Base-by-base conservation (phyloP, 306 rosid species). In the Hippophae gyantsensis region DNA sequence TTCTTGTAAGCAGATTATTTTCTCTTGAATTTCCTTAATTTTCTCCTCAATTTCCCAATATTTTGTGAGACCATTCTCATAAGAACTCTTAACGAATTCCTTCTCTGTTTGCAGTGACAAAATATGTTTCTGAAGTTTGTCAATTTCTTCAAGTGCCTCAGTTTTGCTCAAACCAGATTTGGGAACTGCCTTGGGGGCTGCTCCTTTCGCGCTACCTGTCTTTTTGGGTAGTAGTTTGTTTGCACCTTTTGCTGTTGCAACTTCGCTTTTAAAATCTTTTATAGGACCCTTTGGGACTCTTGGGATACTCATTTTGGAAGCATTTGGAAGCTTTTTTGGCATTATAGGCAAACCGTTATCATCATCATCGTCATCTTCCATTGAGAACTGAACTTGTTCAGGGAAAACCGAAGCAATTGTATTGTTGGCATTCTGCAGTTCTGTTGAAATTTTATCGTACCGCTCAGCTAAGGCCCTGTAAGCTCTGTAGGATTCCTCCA, bases 401-500 rank as follows among this genome's bases (percentile, higher is more conserved):
- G 99, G 99, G 61, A 78, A 93, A 65, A 75, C 82, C 55, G 90
- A 73, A 69, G 99, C 99, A 63, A 93, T 86, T n/a, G 94, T 84
- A 74, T 67, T 88, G 79, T 93, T 93, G 69, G 99, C 99, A 67
- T 89, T 93, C 57, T 93, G 99, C 54, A 93, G 78, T 82, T 93
- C 99, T 10, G 78, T 93, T 59, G 99, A 93, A 70, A 93, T 66
- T 77, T 93, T 95, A 56, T 93, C 99, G 10, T 93, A 93, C 57
- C 99, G 73, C 61, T 93, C 99, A 6, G 97, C 99, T 61, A 93
- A 82, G 62, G 97, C 80, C 62, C 95, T 80, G 64, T 93, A 89
- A 60, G 90, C 95, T 71, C 82, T 77, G 73, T 73, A 89, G 25
- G 90, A 54, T 65, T 88, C 97, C 70, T 93, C 97, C 67, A 93